phyloP scores from a whole-genome alignment of 192 early-diverging fungal genomes.

The Umbelopsis vinacea region DNA sequence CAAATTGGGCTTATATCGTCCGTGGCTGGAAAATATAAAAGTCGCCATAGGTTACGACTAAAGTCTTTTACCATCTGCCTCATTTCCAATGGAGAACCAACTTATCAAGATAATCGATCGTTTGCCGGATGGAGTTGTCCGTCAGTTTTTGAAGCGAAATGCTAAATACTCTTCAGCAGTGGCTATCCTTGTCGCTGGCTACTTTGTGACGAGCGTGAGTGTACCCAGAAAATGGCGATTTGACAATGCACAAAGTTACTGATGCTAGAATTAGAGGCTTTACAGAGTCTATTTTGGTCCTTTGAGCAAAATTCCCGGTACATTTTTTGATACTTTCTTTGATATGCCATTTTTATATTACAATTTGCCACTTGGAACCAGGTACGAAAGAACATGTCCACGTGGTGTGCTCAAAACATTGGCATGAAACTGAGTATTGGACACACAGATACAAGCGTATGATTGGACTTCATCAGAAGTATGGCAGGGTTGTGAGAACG shows the following conservation, averaged over 20 bases:
- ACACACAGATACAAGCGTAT: slow-evolving; percentile 19
- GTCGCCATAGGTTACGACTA: not conserved
- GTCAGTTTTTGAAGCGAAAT: not conserved
- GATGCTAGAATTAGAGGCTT: slow-evolving; percentile 19
- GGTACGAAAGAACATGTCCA: not conserved
- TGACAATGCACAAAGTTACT: not conserved
- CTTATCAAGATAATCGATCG: not conserved
- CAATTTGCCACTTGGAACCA: slow-evolving; percentile 25
- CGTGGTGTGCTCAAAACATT: not conserved
- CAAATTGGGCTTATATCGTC: not conserved
- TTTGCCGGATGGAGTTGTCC: not conserved
- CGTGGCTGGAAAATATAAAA: not conserved
- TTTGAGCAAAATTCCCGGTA: slow-evolving; percentile 27
- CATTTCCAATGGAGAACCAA: not conserved
- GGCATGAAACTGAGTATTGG: not conserved
- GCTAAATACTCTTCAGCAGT: not conserved
- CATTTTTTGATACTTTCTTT: slow-evolving; percentile 29
- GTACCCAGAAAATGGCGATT: not conserved
- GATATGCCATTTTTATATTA: not conserved
- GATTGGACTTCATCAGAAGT: slow-evolving; percentile 33
- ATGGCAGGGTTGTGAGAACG: slow-evolving; percentile 47
- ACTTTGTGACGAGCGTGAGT: slow-evolving; percentile 13
- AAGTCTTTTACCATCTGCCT: not conserved
- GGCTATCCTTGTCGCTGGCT: not conserved
- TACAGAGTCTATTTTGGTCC: slow-evolving; percentile 34